These are phyloP conservation scores for Macadamia integrifolia DNA, from an alignment of 164 flowering plant genomes.

Conservation along the genomic window DNA sequence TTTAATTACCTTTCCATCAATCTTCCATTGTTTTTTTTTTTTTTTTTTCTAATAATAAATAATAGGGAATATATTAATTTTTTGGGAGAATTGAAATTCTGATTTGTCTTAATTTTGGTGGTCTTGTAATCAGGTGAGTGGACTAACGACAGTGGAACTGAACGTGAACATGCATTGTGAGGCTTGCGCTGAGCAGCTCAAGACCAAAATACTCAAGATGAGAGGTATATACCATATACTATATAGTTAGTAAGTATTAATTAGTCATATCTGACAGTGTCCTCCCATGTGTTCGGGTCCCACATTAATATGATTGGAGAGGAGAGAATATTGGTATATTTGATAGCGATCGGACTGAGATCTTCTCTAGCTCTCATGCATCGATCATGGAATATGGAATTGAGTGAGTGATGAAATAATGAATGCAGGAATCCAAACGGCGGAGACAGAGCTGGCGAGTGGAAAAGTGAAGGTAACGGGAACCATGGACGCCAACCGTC, in stretches of 20 bases:
- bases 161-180: slow-evolving; percentile 92
- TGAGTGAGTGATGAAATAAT: too few species aligned
- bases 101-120: neutral
- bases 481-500: slow-evolving; percentile 72
- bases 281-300: too few species aligned
- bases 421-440: slow-evolving; percentile 69
- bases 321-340: too few species aligned
- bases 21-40: neutral
- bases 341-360: too few species aligned
- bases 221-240: slow-evolving; percentile 42
- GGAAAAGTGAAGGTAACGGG: slow-evolving; percentile 85
- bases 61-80: too few species aligned
- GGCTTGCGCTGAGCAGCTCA: slow-evolving; percentile 86
- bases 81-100: neutral
- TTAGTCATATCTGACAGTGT: too few species aligned
- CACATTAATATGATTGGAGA: too few species aligned
- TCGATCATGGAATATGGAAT: too few species aligned
- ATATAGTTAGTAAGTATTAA: too few species aligned
- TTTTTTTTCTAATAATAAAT: neutral
- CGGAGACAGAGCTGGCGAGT: slow-evolving; percentile 50
- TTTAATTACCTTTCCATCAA: neutral
- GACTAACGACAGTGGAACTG: slow-evolving; percentile 57
- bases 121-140: slow-evolving; percentile 47
- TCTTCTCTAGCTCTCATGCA: too few species aligned
- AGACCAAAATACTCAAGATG: slow-evolving; percentile 84